Conservation (phyloP, 2,329 filamentous ascomycete genomes). For the Septoria petroselini region DNA sequence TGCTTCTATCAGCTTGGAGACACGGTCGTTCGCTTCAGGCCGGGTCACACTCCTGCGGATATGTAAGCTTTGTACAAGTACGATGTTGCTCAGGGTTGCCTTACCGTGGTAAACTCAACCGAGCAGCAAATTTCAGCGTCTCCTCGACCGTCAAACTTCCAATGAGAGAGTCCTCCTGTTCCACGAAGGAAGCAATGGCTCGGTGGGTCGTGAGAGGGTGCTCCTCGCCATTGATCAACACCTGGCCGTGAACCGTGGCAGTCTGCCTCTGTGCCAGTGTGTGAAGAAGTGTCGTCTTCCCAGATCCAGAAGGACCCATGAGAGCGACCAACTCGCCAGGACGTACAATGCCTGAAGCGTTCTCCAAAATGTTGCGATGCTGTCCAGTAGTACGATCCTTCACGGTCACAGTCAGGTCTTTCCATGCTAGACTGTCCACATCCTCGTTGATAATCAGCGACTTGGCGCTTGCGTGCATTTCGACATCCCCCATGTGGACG, state of each 20-base stretch:
- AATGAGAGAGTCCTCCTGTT: slow-evolving; percentile 80
- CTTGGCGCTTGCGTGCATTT: slow-evolving; percentile 18
- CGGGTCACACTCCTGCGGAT: slow-evolving; percentile 54
- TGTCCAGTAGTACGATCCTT: slow-evolving; percentile 63
- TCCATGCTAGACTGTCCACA: slow-evolving; percentile 62
- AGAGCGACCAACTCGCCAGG: slow-evolving; percentile 70
- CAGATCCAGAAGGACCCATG: slow-evolving; percentile 68
- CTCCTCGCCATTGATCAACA: slow-evolving; percentile 59
- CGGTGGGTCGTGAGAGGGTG: slow-evolving; percentile 37
- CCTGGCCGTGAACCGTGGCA: slow-evolving; percentile 49
- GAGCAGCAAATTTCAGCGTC: slow-evolving; percentile 71
- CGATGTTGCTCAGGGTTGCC: slow-evolving; percentile 40
- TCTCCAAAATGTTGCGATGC: slow-evolving; percentile 41
- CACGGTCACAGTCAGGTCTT: slow-evolving; percentile 62
- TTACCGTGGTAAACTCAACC: slow-evolving; percentile 51
- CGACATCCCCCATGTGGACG: slow-evolving; percentile 20
- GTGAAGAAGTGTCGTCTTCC: slow-evolving; percentile 81
- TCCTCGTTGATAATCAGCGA: slow-evolving; percentile 53
- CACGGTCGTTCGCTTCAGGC: slow-evolving; percentile 56
- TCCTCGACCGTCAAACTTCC: slow-evolving; percentile 74
- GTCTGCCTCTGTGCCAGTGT: slow-evolving; percentile 63
- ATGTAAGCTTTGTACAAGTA: slow-evolving; percentile 4
- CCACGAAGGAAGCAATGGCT: slow-evolving; percentile 68
- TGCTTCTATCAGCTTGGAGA: slow-evolving; percentile 61
- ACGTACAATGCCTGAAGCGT: slow-evolving; percentile 22